Evolutionary conservation across 371 early-diverging fungal species (phyloP), one percentile per base, ranked within the genome.

Genomic region (Mortierella sp.): DNA sequence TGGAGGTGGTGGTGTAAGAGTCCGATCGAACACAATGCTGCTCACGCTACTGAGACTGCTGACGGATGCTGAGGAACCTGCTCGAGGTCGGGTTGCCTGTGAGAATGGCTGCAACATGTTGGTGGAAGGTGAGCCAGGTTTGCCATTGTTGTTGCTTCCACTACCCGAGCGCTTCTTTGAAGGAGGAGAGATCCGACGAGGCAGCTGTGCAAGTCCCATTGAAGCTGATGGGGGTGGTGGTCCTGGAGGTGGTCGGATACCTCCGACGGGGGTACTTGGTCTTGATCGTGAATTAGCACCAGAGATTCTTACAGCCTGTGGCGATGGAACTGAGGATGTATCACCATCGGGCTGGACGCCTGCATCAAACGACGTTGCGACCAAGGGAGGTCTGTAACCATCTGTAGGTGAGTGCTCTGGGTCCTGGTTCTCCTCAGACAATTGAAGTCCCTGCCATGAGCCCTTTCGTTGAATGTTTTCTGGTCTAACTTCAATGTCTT

Each of bases 241-340:
- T 12, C 76, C 76, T 28, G 76, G 65, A 25, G 76, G 76, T 1
- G 65, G 76, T 12, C 57, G 60, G 25, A 76, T 64, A 43, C 46
- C 53, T 2, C 64, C 61, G 25, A 63, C 21, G 37, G 68, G 69
- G 5, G 64, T 68, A 24, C 51, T 49, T 22, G 76, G 57, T 19
- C 68, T 58, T 9, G 60, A 56, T 2, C 68, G 49, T 7, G 60
- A 52, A 29, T 46, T 53, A 8, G 61, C 37, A 6, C 37, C 37
- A 8, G 37, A 6, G 13, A 13, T 13, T 13, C 37, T 6, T 37
- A 37, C 37, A 8, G 37, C 13, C 13, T 37, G 37, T 13, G 37
- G 13, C 6, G 37, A 13, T 37, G 37, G 37, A 37, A 37, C 8
- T n/a, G n/a, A n/a, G n/a, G n/a, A n/a, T n/a, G n/a, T n/a, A n/a